A percentile compares a stretch with the other conserved stretches of the same genome.
These are phyloP conservation scores for Tricholoma hemisulphureum DNA, from an alignment of 768 basidiomycete species.

Conservation along the genomic window DNA sequence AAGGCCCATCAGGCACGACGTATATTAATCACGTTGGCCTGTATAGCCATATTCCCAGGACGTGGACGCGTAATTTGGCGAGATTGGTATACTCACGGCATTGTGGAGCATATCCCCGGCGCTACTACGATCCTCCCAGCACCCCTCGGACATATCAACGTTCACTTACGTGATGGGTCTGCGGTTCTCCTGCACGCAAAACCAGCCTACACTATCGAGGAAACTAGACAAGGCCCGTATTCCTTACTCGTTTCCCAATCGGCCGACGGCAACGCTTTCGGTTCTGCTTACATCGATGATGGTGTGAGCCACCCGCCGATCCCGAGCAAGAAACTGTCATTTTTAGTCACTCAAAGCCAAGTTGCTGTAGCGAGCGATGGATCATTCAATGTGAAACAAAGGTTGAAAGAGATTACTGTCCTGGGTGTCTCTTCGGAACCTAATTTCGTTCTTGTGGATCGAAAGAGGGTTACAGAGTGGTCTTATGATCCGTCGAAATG, in stretches of 20 bases:
- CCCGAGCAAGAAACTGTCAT: slow-evolving; percentile 47
- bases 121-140: slow-evolving; percentile 53
- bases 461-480: slow-evolving; percentile 34
- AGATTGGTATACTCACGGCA: slow-evolving; percentile 71
- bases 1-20: neutral
- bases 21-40: neutral
- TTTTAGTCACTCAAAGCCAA: slow-evolving; percentile 34
- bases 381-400: slow-evolving; percentile 44
- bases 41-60: slow-evolving; percentile 63
- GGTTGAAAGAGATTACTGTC: slow-evolving; percentile 52
- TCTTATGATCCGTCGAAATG: slow-evolving; percentile 37
- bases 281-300: slow-evolving; percentile 68
- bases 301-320: slow-evolving; percentile 61
- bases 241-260: slow-evolving; percentile 59
- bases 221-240: slow-evolving; percentile 62
- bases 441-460: slow-evolving; percentile 37
- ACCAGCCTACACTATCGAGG: slow-evolving; percentile 67
- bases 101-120: slow-evolving; percentile 42
- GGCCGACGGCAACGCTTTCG: slow-evolving; percentile 48
- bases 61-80: slow-evolving; percentile 59
- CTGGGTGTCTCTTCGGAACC: slow-evolving; percentile 52
- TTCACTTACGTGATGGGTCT: slow-evolving; percentile 70
- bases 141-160: slow-evolving; percentile 73
- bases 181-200: slow-evolving; percentile 60
- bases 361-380: slow-evolving; percentile 41